Percentiles rank a stretch among this genome's conserved stretches.
Evolutionary conservation across 805 yeast genomes (phyloP).

Genomic region (Ogataea trehaloabstinens): DNA sequence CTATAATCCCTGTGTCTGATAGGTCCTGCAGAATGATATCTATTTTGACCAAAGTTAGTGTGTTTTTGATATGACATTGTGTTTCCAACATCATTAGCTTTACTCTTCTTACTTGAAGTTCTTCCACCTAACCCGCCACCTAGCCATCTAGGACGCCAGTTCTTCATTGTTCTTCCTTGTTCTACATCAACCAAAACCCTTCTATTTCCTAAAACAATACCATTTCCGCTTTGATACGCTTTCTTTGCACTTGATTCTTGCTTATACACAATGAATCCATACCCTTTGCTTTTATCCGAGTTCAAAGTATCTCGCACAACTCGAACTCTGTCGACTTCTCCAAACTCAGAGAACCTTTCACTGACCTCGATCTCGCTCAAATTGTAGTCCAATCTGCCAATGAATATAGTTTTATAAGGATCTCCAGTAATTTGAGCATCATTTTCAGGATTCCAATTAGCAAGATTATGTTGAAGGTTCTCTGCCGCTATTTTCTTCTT

Average conservation of each 20-base stretch:
- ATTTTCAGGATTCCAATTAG: constrained; percentile 51
- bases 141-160: constrained; percentile 70
- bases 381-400: constrained; percentile 66
- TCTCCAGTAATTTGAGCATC: constrained; percentile 65
- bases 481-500: constrained; percentile 21
- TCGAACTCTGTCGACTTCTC: constrained; percentile 62
- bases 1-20: constrained; percentile 6
- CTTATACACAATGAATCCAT: constrained; percentile 76
- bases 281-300: constrained; percentile 63
- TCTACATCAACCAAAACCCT: constrained; percentile 68
- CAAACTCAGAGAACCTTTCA: constrained; percentile 59
- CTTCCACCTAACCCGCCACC: constrained; percentile 94
- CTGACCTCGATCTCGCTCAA: constrained; percentile 68
- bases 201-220: constrained; percentile 48
- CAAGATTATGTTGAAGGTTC: constrained; percentile 34
- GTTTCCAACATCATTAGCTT: not conserved
- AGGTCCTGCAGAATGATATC: not conserved
- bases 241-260: constrained; percentile 55
- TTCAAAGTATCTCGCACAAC: constrained; percentile 51
- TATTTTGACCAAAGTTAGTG: not conserved
- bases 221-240: constrained; percentile 62
- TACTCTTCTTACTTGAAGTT: constrained; percentile 9
- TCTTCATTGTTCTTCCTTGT: constrained; percentile 60
- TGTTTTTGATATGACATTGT: constrained; percentile 10
- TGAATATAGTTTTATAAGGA: constrained; percentile 76